These are phyloP conservation scores for Arabidopsis suecica DNA, from an alignment of 345 rosid genomes.

Conservation along the genomic window DNA sequence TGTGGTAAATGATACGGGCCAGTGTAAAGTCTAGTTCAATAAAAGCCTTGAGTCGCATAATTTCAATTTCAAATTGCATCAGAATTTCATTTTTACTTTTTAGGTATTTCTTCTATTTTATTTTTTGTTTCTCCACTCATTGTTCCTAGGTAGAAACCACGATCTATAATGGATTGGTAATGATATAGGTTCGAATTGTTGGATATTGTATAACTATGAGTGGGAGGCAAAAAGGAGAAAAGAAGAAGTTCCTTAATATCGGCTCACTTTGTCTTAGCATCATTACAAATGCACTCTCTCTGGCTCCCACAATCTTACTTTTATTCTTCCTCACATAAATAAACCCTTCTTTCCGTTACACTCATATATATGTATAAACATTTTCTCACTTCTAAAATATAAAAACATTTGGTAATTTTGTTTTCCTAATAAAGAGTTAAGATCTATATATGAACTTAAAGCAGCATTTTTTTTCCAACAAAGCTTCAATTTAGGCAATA, in stretches of 20 bases:
- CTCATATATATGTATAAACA: not conserved
- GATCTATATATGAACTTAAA: conserved; percentile 3
- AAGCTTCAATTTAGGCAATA: conserved; percentile 2
- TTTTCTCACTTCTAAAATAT: not conserved
- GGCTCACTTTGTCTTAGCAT: conserved; percentile 40
- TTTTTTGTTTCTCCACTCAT: conserved; percentile 15
- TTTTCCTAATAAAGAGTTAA: not conserved
- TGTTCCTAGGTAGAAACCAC: conserved; percentile 36
- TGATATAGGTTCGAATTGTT: conserved; percentile 37
- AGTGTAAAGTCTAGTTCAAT: conserved; percentile 29
- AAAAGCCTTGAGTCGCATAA: not conserved
- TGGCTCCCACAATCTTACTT: conserved; percentile 42
- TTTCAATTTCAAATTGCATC: too few relatives aligned
- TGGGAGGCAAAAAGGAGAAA: conserved; percentile 46
- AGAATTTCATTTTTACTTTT: too few relatives aligned
- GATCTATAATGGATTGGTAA: conserved; percentile 30
- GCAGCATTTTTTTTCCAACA: not conserved
- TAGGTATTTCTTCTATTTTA: too few relatives aligned
- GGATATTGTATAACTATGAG: conserved; percentile 36
- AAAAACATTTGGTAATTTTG: not conserved
- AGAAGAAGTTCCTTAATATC: conserved; percentile 45
- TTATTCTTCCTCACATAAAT: conserved; percentile 13
- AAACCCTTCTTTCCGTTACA: conserved; percentile 3
- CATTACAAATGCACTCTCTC: conserved; percentile 38
- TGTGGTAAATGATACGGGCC: conserved; percentile 19